These are phyloP conservation scores for Aotearoamyces nothofagi DNA, from an alignment of 2,329 filamentous ascomycete species.

Conservation along the genomic window DNA sequence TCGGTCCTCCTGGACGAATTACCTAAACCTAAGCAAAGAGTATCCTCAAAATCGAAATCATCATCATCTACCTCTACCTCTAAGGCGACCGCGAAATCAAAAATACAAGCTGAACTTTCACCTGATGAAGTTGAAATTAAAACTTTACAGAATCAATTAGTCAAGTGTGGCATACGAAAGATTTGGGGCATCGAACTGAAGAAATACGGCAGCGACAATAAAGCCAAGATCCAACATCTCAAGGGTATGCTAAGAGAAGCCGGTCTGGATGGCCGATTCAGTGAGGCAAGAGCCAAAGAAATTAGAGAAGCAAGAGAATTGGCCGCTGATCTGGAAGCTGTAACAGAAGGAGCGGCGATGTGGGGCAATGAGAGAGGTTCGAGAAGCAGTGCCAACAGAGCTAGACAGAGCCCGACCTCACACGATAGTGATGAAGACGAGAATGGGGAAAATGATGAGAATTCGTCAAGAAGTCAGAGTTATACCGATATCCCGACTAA, in stretches of 20 bases:
- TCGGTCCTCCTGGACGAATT: slow-evolving; percentile 68
- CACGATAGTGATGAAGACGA: not conserved
- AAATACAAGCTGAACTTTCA: slow-evolving; percentile 24
- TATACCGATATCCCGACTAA: not conserved
- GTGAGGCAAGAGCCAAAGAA: slow-evolving; percentile 64
- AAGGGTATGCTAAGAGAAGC: slow-evolving; percentile 62
- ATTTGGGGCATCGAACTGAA: slow-evolving; percentile 81
- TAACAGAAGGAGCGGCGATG: slow-evolving; percentile 63
- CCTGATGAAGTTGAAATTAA: slow-evolving; percentile 72
- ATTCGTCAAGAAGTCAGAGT: not conserved
- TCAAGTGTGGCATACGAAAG: slow-evolving; percentile 86
- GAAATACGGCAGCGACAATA: slow-evolving; percentile 51
- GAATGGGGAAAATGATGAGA: not conserved
- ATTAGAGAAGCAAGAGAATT: slow-evolving; percentile 84
- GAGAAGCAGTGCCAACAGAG: slow-evolving; percentile 10
- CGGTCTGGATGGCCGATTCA: slow-evolving; percentile 84
- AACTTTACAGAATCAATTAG: slow-evolving; percentile 68
- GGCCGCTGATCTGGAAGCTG: slow-evolving; percentile 66
- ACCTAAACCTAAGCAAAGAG: slow-evolving; percentile 40
- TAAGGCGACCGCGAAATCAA: slow-evolving; percentile 24
- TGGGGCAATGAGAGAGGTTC: slow-evolving; percentile 47
- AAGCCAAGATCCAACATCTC: slow-evolving; percentile 72
- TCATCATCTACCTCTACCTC: slow-evolving; percentile 21
- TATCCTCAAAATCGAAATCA: slow-evolving; percentile 9
- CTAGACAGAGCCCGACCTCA: not conserved